These are phyloP conservation scores for Camellia japonica DNA, from an alignment of 148 eudicot genomes.

Conservation along the genomic window DNA sequence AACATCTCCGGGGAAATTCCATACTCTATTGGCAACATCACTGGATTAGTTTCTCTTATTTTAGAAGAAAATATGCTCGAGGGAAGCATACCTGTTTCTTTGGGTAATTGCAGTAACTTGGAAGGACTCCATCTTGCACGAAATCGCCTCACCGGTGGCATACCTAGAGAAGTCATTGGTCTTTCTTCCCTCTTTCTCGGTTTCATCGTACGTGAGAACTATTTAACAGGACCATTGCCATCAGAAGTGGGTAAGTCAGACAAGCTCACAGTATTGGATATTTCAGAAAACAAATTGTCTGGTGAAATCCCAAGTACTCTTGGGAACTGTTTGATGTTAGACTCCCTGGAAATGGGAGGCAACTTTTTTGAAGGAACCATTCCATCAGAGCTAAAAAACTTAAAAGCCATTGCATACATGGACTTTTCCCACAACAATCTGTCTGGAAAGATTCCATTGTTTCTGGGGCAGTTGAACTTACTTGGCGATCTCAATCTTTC, in stretches of 20 bases:
- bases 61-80: conserved; percentile 8
- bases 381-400: conserved; percentile 5
- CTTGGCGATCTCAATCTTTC: conserved; percentile 26
- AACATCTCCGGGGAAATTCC: conserved; percentile 21
- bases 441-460: conserved; percentile 22
- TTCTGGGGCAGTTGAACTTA: neutral
- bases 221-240: conserved; percentile 19
- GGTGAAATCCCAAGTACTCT: conserved; percentile 27
- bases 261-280: neutral
- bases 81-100: conserved; percentile 23
- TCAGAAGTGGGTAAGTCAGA: conserved; percentile 21
- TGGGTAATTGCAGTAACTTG: conserved; percentile 12
- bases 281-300: conserved; percentile 20
- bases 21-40: conserved; percentile 18
- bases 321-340: conserved; percentile 10
- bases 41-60: neutral
- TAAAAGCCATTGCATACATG: neutral
- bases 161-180: conserved; percentile 11
- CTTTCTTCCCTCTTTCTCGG: conserved; percentile 18
- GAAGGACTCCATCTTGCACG: conserved; percentile 1
- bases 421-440: conserved; percentile 25
- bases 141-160: conserved; percentile 8
- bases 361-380: conserved; percentile 25
- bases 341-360: conserved; percentile 6
- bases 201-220: neutral